phyloP scores from a whole-genome alignment of 495 filamentous ascomycete species.

The Talaromyces stipitatus region DNA sequence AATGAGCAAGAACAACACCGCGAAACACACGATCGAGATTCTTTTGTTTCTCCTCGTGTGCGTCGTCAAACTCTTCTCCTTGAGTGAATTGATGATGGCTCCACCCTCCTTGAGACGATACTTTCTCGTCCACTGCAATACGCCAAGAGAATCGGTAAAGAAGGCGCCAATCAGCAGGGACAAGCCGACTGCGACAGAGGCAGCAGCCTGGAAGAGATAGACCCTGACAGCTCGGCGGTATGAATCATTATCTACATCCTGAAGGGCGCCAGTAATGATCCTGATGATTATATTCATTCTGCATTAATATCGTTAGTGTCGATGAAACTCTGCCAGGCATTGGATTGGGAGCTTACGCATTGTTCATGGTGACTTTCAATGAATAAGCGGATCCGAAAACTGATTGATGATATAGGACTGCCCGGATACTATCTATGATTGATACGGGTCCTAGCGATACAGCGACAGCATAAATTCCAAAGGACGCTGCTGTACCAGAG shows the following conservation, averaged over 20 bases:
- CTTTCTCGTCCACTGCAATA: slow-evolving; percentile 35
- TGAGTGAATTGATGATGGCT: slow-evolving; percentile 19
- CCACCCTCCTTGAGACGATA: slow-evolving; percentile 24
- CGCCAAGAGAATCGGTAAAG: slow-evolving; percentile 17
- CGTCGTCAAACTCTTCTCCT: slow-evolving; percentile 19
- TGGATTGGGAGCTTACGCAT: slow-evolving; percentile 20
- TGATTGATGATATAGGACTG: slow-evolving; percentile 34
- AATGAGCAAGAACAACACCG: slow-evolving; percentile 18
- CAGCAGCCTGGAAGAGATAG: slow-evolving; percentile 29
- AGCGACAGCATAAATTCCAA: slow-evolving; percentile 37
- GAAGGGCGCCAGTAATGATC: slow-evolving; percentile 34
- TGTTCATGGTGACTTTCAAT: slow-evolving; percentile 39
- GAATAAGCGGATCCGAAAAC: slow-evolving; percentile 38
- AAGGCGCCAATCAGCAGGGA: slow-evolving; percentile 20
- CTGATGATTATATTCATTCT: slow-evolving; percentile 39
- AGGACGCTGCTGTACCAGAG: slow-evolving; percentile 31
- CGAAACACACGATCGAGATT: slow-evolving; percentile 25
- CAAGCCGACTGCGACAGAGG: slow-evolving; percentile 20
- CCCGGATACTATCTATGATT: slow-evolving; percentile 38
- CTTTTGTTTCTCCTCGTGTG: slow-evolving; percentile 15
- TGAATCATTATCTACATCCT: slow-evolving; percentile 33
- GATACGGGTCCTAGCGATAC: slow-evolving; percentile 31
- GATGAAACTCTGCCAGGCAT: neutral
- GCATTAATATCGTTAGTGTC: slow-evolving; percentile 3
- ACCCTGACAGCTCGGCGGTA: slow-evolving; percentile 33